Evolutionary conservation across 805 yeast species (phyloP), one percentile per base, ranked within the genome.

Genomic region (Saccharomycopsis microspora): DNA sequence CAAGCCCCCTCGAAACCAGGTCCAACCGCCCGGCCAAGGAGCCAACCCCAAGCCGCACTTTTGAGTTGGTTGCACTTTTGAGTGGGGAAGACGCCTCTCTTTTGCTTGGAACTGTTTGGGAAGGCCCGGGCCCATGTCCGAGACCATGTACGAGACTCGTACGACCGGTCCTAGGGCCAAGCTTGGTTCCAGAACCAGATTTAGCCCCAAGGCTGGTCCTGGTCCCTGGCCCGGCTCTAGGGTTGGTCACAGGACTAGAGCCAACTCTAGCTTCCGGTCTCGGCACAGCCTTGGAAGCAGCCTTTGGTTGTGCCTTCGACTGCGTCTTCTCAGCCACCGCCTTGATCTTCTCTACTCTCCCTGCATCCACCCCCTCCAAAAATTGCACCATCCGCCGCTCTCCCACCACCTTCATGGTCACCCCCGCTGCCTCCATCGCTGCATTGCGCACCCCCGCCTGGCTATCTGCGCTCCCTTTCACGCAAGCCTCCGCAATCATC

Each of bases 381-480:
- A 72, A 72, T 3, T 72, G 68, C 44, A 67, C 75, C 54, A 87
- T 64, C 45, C 76, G 80, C 45, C 88, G 68, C 57, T 77, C 82
- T 0, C 96, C 96, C 9, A 80, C 71, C n/a, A 87, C 73, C 61
- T 84, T 86, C 82, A 85, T 81, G 44, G 88, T 62, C 0, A 85
- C 78, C 5, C 96, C 97, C 36, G 88, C 72, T 55, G 80, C 70
- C 57, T 82, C 85, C 41, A 87, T 82, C 0, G 90, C 82, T 4
- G 80, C 78, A 44, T 80, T 75, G 59, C 98, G 76, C 2, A 85
- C 82, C 1, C 90, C 85, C 43, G 87, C 94, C 59, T 82, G 85
- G 0, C 95, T 80, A 55, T 93, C 98, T 39, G 76, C 69, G 39
- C 87, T 72, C n/a, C 85, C 67, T 56, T 81, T 85, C 5, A 75